phyloP scores from a whole-genome alignment of 2,329 filamentous ascomycete species.

The Coniochaeta sp. region DNA sequence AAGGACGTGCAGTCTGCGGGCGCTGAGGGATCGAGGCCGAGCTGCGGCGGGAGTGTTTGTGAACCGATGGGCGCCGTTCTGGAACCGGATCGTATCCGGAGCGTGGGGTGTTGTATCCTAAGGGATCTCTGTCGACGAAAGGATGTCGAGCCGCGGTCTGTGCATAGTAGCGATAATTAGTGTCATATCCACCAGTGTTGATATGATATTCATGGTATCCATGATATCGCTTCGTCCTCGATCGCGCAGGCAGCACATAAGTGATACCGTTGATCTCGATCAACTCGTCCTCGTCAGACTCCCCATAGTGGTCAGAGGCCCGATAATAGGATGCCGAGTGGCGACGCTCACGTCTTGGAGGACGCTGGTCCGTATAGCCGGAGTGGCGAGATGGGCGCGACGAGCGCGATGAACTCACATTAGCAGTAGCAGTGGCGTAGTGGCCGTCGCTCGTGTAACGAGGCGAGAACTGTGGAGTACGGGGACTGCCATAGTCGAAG shows the following conservation, averaged over 20 bases:
- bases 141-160: conserved; percentile 33
- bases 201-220: conserved; percentile 29
- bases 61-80: conserved; percentile 31
- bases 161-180: conserved; percentile 51
- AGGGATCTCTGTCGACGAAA: conserved; percentile 28
- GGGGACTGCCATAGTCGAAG: conserved; percentile 25
- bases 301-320: conserved; percentile 51
- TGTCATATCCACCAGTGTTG: conserved; percentile 41
- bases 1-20: conserved; percentile 43
- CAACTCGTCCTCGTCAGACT: conserved; percentile 58
- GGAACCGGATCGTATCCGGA: conserved; percentile 26
- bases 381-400: conserved; percentile 29
- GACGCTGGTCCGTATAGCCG: conserved; percentile 36
- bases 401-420: conserved; percentile 52
- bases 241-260: conserved; percentile 45
- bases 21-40: conserved; percentile 44
- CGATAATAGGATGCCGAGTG: conserved; percentile 52
- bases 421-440: conserved; percentile 58
- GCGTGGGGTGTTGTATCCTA: conserved; percentile 34
- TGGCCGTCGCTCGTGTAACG: conserved; percentile 56
- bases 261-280: conserved; percentile 46
- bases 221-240: conserved; percentile 35
- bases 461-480: conserved; percentile 45
- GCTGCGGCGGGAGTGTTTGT: conserved; percentile 34
- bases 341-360: conserved; percentile 43